Percentiles rank a stretch among this genome's conserved stretches.
Evolutionary conservation across 371 early-diverging fungal species (phyloP).

Genomic region (Encephalitozoon hellem): DNA sequence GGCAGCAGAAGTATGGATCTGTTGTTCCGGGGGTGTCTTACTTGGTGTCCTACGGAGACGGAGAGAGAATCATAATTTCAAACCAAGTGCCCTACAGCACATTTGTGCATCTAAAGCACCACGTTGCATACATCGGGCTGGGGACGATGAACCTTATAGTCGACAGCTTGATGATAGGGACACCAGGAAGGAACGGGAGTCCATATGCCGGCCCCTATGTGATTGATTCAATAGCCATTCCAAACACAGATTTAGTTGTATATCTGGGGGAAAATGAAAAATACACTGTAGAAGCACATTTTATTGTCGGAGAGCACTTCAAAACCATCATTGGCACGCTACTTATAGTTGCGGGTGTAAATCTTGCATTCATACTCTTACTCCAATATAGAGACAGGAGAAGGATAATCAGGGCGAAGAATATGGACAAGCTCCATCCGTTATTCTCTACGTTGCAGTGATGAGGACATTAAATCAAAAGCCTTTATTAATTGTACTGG

Average conservation of each 20-base stretch:
- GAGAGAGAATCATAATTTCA: conserved; percentile 21
- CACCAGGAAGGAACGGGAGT: conserved; percentile 10
- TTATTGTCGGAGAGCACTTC: conserved; percentile 37
- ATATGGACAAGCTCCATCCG: conserved; percentile 27
- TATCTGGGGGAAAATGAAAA: conserved; percentile 14
- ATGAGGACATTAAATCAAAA: background rate
- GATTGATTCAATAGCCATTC: conserved; percentile 40
- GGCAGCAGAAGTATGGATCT: background rate
- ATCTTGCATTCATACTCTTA: conserved; percentile 22
- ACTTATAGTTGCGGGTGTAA: conserved; percentile 28
- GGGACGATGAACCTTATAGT: conserved; percentile 50
- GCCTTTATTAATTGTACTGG: background rate
- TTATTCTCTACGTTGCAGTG: conserved; percentile 21
- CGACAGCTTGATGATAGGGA: conserved; percentile 21
- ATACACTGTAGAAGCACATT: conserved; percentile 30
- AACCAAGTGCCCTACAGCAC: conserved; percentile 39
- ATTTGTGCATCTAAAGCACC: conserved; percentile 41
- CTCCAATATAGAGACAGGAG: conserved; percentile 34
- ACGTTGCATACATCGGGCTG: conserved; percentile 46
- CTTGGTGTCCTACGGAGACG: conserved; percentile 46
- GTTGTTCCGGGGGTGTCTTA: conserved; percentile 44
- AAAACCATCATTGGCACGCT: conserved; percentile 32
- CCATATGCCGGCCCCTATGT: conserved; percentile 9
- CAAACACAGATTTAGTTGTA: conserved; percentile 51
- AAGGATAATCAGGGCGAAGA: conserved; percentile 12